phyloP scores from a whole-genome alignment of 805 yeast genomes.

The Lachancea fermentati region DNA sequence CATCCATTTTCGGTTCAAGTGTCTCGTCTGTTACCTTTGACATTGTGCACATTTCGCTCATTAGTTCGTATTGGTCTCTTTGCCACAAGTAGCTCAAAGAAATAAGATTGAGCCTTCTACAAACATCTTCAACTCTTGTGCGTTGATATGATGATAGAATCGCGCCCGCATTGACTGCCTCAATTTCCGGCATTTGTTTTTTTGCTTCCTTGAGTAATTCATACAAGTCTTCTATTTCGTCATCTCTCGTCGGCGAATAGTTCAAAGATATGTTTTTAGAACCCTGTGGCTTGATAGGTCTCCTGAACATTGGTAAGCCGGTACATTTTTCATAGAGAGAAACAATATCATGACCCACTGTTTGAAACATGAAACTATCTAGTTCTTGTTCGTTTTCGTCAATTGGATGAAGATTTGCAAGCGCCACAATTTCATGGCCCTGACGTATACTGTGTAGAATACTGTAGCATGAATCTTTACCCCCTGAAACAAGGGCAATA shows the following conservation, averaged over 20 bases:
- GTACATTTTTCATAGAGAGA: constrained; percentile 60
- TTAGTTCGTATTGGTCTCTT: constrained; percentile 68
- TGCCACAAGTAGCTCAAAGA: constrained; percentile 86
- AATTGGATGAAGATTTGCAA: constrained; percentile 78
- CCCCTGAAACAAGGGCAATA: constrained; percentile 90
- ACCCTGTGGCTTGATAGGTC: constrained; percentile 49
- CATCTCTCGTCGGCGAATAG: constrained; percentile 59
- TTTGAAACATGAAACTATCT: constrained; percentile 96
- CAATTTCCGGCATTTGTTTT: constrained; percentile 57
- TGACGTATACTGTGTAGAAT: constrained; percentile 77
- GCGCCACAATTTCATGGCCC: constrained; percentile 80
- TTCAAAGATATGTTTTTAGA: constrained; percentile 64
- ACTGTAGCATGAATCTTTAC: constrained; percentile 92
- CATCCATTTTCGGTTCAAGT: constrained; percentile 45
- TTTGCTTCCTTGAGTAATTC: constrained; percentile 45
- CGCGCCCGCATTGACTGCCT: constrained; percentile 94
- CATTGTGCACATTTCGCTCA: constrained; percentile 68
- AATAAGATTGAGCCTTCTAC: constrained; percentile 62
- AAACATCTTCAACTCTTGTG: constrained; percentile 87
- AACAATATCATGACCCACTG: constrained; percentile 86
- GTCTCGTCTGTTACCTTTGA: constrained; percentile 21
- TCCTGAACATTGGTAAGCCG: constrained; percentile 75
- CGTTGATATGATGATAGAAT: constrained; percentile 93
- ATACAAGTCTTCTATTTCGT: constrained; percentile 84
- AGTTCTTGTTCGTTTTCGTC: constrained; percentile 53